Evolutionary conservation across 2,329 filamentous ascomycete species (phyloP), one percentile per base, ranked within the genome.

Genomic region (Xylaria sp.): DNA sequence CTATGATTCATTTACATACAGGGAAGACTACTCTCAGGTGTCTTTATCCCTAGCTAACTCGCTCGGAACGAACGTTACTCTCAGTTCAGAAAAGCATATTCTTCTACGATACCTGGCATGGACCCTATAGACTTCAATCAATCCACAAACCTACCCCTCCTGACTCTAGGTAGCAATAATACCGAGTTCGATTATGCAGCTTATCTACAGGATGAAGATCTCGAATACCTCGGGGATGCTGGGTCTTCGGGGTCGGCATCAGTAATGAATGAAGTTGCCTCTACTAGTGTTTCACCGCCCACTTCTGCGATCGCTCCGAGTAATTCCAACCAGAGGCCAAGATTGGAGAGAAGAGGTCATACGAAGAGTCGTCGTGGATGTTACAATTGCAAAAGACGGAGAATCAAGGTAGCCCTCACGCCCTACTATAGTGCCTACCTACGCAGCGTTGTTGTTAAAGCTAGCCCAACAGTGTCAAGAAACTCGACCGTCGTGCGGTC

Each of bases 351-450:
- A 64, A 84, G 88, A 69, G 88, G 89, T 0, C 89, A 91, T 70
- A 90, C 87, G 11, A 92, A 92, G 77, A 90, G 87, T 59, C 84
- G 89, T 27, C 82, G 85, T 17, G 89, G 89, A 8, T 91, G 89
- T 78, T 91, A 85, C 77, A 90, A 90, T 76, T 92, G 89, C 80
- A 91, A 91, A 78, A 82, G 86, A 64, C 81, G 89, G 48, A 85
- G 89, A 67, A 90, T 92, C 77, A 91, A 89, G 84, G 86, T 86
- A 78, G 24, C 70, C 61, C 53, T 8, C 4, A 9, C 9, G 27
- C 21, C 6, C 19, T 9, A 17, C 24, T 19, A 36, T 11, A 34
- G 24, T 17, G 5, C 48, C 24, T 51, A 36, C 14, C 11, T 27
- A 19, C 30, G 14, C 50, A 55, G 11, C 65, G 19, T 56, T 58